Base-by-base conservation (phyloP, 169 alveolate genomes). In the Plasmodium knowlesi region DNA sequence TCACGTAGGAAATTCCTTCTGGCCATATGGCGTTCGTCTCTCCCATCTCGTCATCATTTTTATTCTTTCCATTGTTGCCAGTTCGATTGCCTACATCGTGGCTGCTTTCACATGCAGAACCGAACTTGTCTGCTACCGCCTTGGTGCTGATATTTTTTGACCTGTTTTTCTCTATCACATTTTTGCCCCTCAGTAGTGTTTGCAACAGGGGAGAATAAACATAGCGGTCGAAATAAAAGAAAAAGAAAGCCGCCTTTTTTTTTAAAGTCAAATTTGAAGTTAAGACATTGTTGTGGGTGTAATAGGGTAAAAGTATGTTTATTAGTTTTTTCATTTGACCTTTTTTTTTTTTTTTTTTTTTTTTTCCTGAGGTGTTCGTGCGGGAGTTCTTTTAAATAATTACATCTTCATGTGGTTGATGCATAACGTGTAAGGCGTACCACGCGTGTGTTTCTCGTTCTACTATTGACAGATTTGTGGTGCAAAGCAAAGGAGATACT, bases 1-100 rank as follows among this genome's bases (percentile, higher is more conserved):
- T 71, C 22, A 90, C 95, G 61, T 90, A 72, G 54, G 83, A 57
- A 37, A 90, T 90, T 37, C 84, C 34, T 16, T 90, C 80, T 9
- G 95, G 95, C 95, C 95, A 90, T 19, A 90, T 32, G 32, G 95
- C 95, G 82, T 30, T 73, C 32, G 53, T 73, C 50, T 90, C 95
- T 34, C 30, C 67, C 16, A 43, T 74, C 39, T 19, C 50, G 32
- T 16, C 72, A 30, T 72, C 50, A 50, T 86, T 78, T 53, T n/a
- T 50, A 84, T 84, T 8, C 14, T 50, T 32, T 12, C 37, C 57
- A 37, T 25, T 57, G 46, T n/a, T 30, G 46, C 5, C 73, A 53
- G 22, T 22, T 16, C 19, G n/a, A 34, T 5, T 61, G 37, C 41
- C 72, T 16, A 32, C 70, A 14, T 39, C 32, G 28, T 25, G 16